phyloP scores from a whole-genome alignment of 2,329 filamentous ascomycete genomes.

The Alternaria dauci region DNA sequence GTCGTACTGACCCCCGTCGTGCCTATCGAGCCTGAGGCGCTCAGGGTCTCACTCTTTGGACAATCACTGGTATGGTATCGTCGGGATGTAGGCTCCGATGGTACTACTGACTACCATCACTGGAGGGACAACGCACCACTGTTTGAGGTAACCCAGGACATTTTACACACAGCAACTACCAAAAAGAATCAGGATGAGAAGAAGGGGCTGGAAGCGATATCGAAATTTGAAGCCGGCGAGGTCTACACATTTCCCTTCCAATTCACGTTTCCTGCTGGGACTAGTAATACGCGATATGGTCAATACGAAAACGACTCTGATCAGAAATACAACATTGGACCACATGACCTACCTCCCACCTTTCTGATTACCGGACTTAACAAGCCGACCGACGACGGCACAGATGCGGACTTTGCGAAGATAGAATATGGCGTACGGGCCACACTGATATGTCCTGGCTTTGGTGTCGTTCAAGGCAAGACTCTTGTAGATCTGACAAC shows the following conservation, averaged over 20 bases:
- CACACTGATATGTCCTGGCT: conserved; percentile 24
- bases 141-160: conserved; percentile 27
- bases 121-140: conserved; percentile 36
- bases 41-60: conserved; percentile 36
- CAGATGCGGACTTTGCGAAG: conserved; percentile 23
- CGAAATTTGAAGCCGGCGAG: conserved; percentile 16
- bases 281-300: conserved; percentile 20
- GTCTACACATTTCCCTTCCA: conserved; percentile 32
- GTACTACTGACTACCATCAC: conserved; percentile 24
- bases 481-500: conserved; percentile 15
- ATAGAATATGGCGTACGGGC: conserved; percentile 34
- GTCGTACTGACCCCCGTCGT: conserved; percentile 23
- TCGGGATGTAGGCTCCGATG: not conserved
- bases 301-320: conserved; percentile 29
- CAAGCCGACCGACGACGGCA: not conserved
- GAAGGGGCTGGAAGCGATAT: not conserved
- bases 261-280: conserved; percentile 31
- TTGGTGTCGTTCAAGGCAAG: conserved; percentile 15
- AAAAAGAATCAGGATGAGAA: not conserved
- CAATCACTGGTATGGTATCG: not conserved
- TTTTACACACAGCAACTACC: conserved; percentile 12
- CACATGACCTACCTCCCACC: conserved; percentile 35
- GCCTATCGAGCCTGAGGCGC: conserved; percentile 23
- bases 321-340: conserved; percentile 21
- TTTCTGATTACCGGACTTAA: conserved; percentile 18